These are phyloP conservation scores for Bipolaris gigantea DNA, from an alignment of 2,329 filamentous ascomycete genomes.

Conservation along the genomic window DNA sequence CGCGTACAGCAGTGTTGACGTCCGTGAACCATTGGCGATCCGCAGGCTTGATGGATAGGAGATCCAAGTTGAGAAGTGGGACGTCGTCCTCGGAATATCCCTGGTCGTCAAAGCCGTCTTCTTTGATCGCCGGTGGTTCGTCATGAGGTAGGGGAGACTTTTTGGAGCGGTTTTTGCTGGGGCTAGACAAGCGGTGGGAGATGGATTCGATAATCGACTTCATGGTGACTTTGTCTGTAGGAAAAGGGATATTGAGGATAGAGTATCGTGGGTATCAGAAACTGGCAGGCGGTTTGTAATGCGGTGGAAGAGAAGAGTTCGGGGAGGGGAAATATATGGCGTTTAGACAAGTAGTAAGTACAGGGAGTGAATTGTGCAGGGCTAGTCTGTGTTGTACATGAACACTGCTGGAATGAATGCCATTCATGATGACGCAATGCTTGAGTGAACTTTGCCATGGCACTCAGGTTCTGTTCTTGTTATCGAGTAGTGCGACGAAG, in stretches of 20 bases:
- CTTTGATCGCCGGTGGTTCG: not conserved
- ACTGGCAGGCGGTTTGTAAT: not conserved
- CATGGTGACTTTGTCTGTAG: not conserved
- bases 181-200: not conserved
- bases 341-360: not conserved
- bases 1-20: conserved; percentile 1
- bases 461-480: not conserved
- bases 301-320: not conserved
- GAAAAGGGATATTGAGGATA: not conserved
- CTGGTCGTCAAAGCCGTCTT: no score
- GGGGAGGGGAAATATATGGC: no score
- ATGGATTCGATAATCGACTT: not conserved
- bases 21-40: not conserved
- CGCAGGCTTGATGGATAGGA: not conserved
- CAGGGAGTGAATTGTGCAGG: not conserved
- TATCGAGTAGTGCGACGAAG: not conserved
- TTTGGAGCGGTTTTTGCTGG: not conserved
- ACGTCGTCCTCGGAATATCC: not conserved
- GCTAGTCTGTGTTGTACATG: not conserved
- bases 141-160: not conserved
- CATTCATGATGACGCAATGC: not conserved
- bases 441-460: not conserved
- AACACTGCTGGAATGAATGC: not conserved
- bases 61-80: not conserved
- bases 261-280: not conserved